Base-by-base conservation (phyloP, 169 alveolate species). In the Cryptosporidium viatorum region DNA sequence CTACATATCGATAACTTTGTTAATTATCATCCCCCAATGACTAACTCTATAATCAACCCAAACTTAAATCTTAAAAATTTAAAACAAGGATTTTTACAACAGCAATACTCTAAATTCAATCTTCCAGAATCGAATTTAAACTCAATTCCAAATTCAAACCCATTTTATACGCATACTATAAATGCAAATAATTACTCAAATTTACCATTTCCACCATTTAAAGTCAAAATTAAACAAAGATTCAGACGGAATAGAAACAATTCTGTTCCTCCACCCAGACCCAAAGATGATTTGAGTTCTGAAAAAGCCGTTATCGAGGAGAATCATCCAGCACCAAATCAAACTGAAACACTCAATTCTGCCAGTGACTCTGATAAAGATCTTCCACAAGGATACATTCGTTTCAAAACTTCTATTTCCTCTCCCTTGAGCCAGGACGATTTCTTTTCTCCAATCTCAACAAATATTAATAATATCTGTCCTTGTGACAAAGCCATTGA, bases 351-450 rank as follows among this genome's bases (percentile, higher is more conserved):
- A 26, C 5, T 12, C 0, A 26, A 65, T 16, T 31, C 51, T 43
- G 18, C 12, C 21, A 48, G 5, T 14, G 23, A 48, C 23, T 12
- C 26, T 0, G 86, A 73, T 10, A 58, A 52, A 16, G 59, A 58
- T 35, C 39, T 73, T 31, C 86, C 86, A 16, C 60, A 73, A 14
- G 86, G 86, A 10, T 80, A 80, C 45, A 80, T 80, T 12, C 43
- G 75, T 9, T 80, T 80, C 41, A 80, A 80, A 48, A 65, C 89
- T 16, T 80, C 89, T 37, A 73, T 73, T 14, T 26, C 86, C 52
- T 73, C 86, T 59, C 86, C 86, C 0, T 21, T 73, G 14, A 52
- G 70, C 23, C 86, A 58, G 12, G 52, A 33, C 16, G 84, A 69
- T 21, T 45, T 43, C 14, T 69, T 69, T 59, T 73, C 86, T 3